Conservation (phyloP, 169 alveolate species). For the Plasmodium relictum region DNA sequence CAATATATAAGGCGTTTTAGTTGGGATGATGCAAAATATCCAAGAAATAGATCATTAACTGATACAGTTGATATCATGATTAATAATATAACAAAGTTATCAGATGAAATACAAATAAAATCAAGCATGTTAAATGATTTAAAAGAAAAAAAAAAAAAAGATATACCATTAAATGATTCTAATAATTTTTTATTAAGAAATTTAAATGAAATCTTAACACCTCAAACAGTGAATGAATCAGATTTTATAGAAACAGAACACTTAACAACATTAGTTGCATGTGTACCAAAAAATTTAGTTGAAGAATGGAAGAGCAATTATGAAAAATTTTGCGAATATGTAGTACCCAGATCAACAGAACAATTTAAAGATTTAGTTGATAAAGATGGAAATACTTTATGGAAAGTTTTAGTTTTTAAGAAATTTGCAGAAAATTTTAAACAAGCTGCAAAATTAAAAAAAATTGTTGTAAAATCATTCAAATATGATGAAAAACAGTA, state of each 20-base stretch:
- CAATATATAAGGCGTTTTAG: slow-evolving; percentile 87
- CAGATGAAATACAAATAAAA: slow-evolving; percentile 87
- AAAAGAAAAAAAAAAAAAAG: slow-evolving; percentile 81
- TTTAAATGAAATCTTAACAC: slow-evolving; percentile 89
- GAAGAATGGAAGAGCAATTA: slow-evolving; percentile 83
- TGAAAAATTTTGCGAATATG: slow-evolving; percentile 83
- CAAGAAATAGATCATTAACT: slow-evolving; percentile 87
- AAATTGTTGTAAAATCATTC: slow-evolving; percentile 86
- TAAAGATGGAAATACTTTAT: slow-evolving; percentile 85
- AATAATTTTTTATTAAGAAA: slow-evolving; percentile 81
- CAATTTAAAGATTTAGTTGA: slow-evolving; percentile 81
- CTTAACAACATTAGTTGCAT: slow-evolving; percentile 88
- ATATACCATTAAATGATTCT: slow-evolving; percentile 76
- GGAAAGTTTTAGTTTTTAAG: slow-evolving; percentile 88
- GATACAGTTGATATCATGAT: slow-evolving; percentile 87
- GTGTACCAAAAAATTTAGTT: slow-evolving; percentile 86
- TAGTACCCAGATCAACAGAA: slow-evolving; percentile 90
- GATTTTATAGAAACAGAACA: slow-evolving; percentile 89
- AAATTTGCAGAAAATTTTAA: slow-evolving; percentile 85
- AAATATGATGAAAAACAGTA: slow-evolving; percentile 88
- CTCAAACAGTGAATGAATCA: slow-evolving; percentile 86
- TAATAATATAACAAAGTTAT: slow-evolving; percentile 86
- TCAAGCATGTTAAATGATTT: slow-evolving; percentile 88
- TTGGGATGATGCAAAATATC: slow-evolving; percentile 94
- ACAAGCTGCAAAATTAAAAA: slow-evolving; percentile 82